Evolutionary conservation across 495 filamentous ascomycete genomes (phyloP).

Genomic region (Neurospora sp.): DNA sequence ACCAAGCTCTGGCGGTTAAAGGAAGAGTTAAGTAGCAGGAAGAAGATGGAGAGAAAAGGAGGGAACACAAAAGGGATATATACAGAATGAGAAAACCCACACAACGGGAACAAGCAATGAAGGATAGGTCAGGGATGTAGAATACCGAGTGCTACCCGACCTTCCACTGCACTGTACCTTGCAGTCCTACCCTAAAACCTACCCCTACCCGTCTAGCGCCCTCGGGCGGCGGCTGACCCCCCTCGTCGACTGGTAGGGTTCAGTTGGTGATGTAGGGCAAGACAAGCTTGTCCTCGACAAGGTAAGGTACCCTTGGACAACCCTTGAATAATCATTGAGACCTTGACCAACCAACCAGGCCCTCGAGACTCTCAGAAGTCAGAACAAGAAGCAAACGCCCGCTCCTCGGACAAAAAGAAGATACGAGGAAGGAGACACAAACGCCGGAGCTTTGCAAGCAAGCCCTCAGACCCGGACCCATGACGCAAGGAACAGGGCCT

Average conservation of each 20-base stretch:
- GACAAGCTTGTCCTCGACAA: neutral
- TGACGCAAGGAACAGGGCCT: neutral
- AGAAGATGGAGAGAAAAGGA: neutral
- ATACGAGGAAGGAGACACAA: neutral
- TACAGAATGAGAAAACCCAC: neutral
- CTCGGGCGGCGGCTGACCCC: neutral
- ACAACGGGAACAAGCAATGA: neutral
- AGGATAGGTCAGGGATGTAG: neutral
- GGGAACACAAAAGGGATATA: neutral
- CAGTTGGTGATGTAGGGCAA: neutral
- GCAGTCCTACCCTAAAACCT: neutral
- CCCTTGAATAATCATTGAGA: neutral
- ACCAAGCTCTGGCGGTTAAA: neutral
- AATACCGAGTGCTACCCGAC: neutral
- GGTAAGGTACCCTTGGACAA: neutral
- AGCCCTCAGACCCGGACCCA: neutral
- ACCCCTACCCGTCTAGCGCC: neutral
- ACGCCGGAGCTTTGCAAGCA: neutral
- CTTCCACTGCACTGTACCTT: neutral
- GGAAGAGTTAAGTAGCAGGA: neutral
- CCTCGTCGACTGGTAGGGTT: neutral
- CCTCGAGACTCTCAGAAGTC: neutral
- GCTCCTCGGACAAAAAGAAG: neutral
- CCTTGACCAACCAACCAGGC: neutral
- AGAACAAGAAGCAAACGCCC: neutral